Evolutionary conservation across 495 filamentous ascomycete species (phyloP), one percentile per base, ranked within the genome.

Genomic region (Jackrogersella multiformis): DNA sequence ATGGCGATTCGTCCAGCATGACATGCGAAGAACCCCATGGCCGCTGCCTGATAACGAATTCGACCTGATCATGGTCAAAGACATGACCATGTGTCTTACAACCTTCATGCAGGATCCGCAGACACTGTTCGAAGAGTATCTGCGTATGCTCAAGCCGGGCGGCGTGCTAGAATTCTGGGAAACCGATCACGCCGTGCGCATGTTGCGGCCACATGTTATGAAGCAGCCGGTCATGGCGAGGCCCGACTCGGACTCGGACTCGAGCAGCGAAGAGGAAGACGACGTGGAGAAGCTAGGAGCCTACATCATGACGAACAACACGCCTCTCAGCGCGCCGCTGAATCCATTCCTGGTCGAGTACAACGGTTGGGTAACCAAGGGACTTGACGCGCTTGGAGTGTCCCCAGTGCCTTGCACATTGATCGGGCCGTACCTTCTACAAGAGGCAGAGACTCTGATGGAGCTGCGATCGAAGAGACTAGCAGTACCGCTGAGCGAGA

Each of bases 161-260:
- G 94, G 94, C 0, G 85, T 88, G 12, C 72, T 97, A 52, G 94
- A 97, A 76, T 86, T 96, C 20, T 95, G 92, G 91, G 92, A 96
- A 65, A 88, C 87, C 0, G 92, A 94, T 77, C 88, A 90, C 70
- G 83, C 88, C 8, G 84, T 96, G 66, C 88, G 90, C 60, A 92
- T 89, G 71, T 77, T 96, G 41, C 83, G 90, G 23, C 89, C 89
- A 15, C 90, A 95, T 75, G 89, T 90, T 46, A 86, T 89, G 1
- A 85, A 87, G 39, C 79, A 86, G 45, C 51, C 57, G 20, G 73
- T 4, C 75, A 82, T 86, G 48, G 80, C 84, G 46, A 81, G 85
- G 34, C 81, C 84, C 45, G 85, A 87, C 24, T 62, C 64, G 1
- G 64, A 66, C 57, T 72, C 71, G 4, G 69, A 73, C 15, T 73